Percentiles rank a stretch among this genome's conserved stretches.
Conservation (phyloP, 179 eudicot species). For the Silene coronaria region DNA sequence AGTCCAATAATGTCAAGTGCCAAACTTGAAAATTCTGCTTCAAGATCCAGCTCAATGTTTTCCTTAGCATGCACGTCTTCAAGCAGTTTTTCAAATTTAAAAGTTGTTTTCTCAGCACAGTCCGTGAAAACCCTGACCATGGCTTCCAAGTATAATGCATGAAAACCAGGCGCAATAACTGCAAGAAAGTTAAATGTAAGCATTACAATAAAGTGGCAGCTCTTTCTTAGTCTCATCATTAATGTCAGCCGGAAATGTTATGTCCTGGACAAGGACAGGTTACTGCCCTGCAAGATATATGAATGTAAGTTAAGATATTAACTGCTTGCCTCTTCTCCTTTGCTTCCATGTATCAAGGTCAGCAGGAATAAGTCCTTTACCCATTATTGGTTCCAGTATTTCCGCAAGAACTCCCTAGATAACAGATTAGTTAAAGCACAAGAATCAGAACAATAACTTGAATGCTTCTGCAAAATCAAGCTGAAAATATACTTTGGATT, state of each 20-base stretch:
- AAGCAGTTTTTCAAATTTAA: slow-evolving; percentile 67
- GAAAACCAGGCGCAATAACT: slow-evolving; percentile 99
- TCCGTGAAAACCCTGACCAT: slow-evolving; percentile 74
- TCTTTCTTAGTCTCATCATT: slow-evolving; percentile 1
- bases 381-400: slow-evolving; percentile 98
- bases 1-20: slow-evolving; percentile 98
- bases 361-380: slow-evolving; percentile 98
- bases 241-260: background rate
- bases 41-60: slow-evolving; percentile 75
- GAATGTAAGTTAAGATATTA: slow-evolving; percentile 9
- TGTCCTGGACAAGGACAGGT: background rate
- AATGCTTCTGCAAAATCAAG: slow-evolving; percentile 13
- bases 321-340: slow-evolving; percentile 86
- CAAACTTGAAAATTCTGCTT: slow-evolving; percentile 93
- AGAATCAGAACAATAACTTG: slow-evolving; percentile 6
- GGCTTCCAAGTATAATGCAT: slow-evolving; percentile 86
- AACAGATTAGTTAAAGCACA: slow-evolving; percentile 10
- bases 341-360: slow-evolving; percentile 95
- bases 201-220: background rate
- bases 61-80: slow-evolving; percentile 39
- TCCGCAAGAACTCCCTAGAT: slow-evolving; percentile 97
- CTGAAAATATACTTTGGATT: background rate
- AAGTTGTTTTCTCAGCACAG: slow-evolving; percentile 65
- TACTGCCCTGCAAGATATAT: background rate
- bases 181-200: slow-evolving; percentile 21